These are phyloP conservation scores for Tuber calosporum DNA, from an alignment of 495 filamentous ascomycete genomes.

Conservation along the genomic window DNA sequence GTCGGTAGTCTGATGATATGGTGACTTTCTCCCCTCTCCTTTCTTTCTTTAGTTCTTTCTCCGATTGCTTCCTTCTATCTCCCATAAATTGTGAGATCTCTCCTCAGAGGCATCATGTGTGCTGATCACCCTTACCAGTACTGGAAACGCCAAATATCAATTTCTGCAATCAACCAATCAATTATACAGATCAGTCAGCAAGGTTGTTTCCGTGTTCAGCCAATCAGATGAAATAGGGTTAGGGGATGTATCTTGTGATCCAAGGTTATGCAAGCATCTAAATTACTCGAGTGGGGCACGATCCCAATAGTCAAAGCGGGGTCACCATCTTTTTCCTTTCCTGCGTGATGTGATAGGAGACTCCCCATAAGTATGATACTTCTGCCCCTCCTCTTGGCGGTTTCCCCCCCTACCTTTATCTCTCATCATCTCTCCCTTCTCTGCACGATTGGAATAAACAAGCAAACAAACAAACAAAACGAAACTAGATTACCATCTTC, in stretches of 20 bases:
- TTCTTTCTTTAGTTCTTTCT: no score
- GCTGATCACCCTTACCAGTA: not conserved
- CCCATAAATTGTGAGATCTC: not conserved
- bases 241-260: not conserved
- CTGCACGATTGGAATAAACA: not conserved
- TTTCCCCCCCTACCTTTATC: slow-evolving; percentile 3
- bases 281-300: no score
- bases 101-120: not conserved
- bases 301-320: not conserved
- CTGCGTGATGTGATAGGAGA: not conserved
- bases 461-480: not conserved
- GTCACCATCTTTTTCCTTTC: not conserved
- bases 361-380: not conserved
- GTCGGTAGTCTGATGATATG: not conserved
- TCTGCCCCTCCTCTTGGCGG: slow-evolving; percentile 9
- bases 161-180: not conserved
- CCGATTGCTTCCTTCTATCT: not conserved
- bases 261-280: not conserved
- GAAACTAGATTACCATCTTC: not conserved
- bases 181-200: no score
- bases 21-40: not conserved
- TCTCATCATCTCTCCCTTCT: slow-evolving; percentile 8
- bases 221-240: not conserved
- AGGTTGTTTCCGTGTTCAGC: not conserved
- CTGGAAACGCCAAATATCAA: not conserved